phyloP scores from a whole-genome alignment of 345 rosid genomes.

The Linum lewisii region DNA sequence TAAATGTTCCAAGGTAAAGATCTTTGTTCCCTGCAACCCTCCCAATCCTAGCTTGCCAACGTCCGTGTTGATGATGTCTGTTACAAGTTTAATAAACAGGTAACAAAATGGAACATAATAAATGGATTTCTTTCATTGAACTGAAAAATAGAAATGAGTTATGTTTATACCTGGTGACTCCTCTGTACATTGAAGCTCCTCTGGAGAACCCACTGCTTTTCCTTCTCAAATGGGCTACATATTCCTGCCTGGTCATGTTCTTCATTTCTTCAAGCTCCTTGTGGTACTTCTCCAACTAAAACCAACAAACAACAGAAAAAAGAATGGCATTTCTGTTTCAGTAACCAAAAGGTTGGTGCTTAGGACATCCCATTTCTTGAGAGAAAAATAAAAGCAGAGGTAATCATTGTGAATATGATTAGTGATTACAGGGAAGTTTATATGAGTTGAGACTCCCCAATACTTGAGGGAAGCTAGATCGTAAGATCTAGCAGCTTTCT shows the following conservation, averaged over 20 bases:
- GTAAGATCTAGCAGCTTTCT: conserved; percentile 91
- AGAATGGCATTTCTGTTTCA: background rate
- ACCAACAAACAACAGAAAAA: background rate
- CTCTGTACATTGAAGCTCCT: conserved; percentile 95
- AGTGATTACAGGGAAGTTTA: conserved; percentile 67
- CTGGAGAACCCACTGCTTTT: conserved; percentile 96
- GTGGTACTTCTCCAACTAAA: conserved; percentile 51
- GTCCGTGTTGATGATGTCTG: conserved; percentile 99
- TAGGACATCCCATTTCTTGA: no score
- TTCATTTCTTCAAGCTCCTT: conserved; percentile 89
- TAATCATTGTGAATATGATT: background rate
- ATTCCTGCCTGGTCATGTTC: conserved; percentile 78
- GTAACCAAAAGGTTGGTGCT: background rate
- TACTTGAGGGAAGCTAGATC: conserved; percentile 92
- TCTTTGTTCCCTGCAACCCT: conserved; percentile 98
- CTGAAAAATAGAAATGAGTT: background rate
- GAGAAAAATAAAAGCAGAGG: background rate
- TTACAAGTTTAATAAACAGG: background rate
- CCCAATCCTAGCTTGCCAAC: conserved; percentile 99
- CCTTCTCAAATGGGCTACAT: conserved; percentile 92
- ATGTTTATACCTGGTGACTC: conserved; percentile 65
- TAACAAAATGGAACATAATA: no score
- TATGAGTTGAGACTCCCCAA: conserved; percentile 89
- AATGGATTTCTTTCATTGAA: no score
- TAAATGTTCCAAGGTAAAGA: conserved; percentile 90